phyloP scores from a whole-genome alignment of 2,329 filamentous ascomycete genomes.

The Alternaria panax region DNA sequence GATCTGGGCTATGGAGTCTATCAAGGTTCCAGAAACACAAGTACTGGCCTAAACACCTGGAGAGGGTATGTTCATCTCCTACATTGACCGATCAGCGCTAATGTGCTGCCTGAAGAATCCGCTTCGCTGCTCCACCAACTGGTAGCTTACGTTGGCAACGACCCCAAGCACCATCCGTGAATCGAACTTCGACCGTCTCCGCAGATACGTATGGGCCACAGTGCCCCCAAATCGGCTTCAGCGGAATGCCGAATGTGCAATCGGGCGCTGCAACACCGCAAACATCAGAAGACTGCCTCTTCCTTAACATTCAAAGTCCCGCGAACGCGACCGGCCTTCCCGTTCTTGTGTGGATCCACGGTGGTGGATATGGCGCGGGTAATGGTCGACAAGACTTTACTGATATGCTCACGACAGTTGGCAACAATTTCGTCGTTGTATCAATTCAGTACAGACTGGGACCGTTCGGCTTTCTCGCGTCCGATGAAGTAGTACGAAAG shows the following conservation, averaged over 20 bases:
- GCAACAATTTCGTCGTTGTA: slow-evolving; percentile 57
- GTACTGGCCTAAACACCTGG: slow-evolving; percentile 26
- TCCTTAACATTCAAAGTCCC: slow-evolving; percentile 46
- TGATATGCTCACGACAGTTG: slow-evolving; percentile 55
- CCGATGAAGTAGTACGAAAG: slow-evolving; percentile 47
- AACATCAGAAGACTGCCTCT: slow-evolving; percentile 46
- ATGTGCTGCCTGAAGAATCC: slow-evolving; percentile 19
- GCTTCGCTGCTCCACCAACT: slow-evolving; percentile 29
- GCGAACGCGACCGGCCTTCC: slow-evolving; percentile 34
- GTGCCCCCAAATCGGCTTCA: slow-evolving; percentile 10
- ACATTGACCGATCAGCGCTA: background rate
- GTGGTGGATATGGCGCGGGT: slow-evolving; percentile 49
- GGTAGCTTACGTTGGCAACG: slow-evolving; percentile 30
- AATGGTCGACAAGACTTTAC: slow-evolving; percentile 50
- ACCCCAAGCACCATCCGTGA: slow-evolving; percentile 16
- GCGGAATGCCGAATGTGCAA: background rate
- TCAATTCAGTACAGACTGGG: slow-evolving; percentile 60
- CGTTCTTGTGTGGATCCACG: slow-evolving; percentile 41
- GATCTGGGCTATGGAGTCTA: slow-evolving; percentile 37
- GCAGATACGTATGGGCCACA: slow-evolving; percentile 10
- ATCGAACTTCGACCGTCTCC: slow-evolving; percentile 13
- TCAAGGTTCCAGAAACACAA: slow-evolving; percentile 23
- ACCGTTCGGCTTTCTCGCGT: slow-evolving; percentile 55
- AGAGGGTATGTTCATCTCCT: slow-evolving; percentile 24
- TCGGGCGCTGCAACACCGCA: background rate